Evolutionary conservation across 306 rosid genomes (phyloP), one percentile per base, ranked within the genome.

Genomic region (Coriaria nepalensis): DNA sequence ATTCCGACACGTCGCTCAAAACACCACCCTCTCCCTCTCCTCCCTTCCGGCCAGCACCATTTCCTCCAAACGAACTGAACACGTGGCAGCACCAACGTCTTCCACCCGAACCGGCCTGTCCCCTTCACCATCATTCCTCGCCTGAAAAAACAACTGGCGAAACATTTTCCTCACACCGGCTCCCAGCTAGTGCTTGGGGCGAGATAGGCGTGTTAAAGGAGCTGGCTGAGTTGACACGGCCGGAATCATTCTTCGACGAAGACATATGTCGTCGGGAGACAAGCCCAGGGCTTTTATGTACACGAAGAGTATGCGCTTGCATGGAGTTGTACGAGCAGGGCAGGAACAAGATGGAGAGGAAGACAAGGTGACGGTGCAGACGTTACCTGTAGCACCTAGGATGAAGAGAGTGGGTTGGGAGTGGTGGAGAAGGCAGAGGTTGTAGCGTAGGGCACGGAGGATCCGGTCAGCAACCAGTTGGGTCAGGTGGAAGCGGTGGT

Each of bases 281-380:
- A 79, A 62, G 0, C 96, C 94, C 8, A 92, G 11, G 0, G 70
- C 98, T 11, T 79, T 72, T 20, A 92, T 74, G 6, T 77, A 50
- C 4, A 92, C 78, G 12, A 92, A 92, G 7, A 85, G 66, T 9
- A 85, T 68, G 76, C 85, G 98, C 47, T 92, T 92, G 79, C 98
- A 92, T 0, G 98, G 96, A 0, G 70, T 69, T 7, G 76, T 56
- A 2, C 66, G 93, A 57, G 85, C 93, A 0, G 98, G 96, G 73
- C 98, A 92, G 6, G 83, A 71, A 81, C 98, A 92, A 0, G 78
- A 63, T 4, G 82, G 96, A 1, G 66, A 54, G 32, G 59, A 14
- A 37, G 86, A 63, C 33, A 81, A 10, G 50, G 55, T 56, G 6
- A 84, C 93, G 0, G 79, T 66, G 76, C 83, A 88, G 6, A 88